A percentile compares a stretch with the other conserved stretches of the same genome.
These are phyloP conservation scores for Pyrenophora tritici-repentis DNA, from an alignment of 2,329 filamentous ascomycete species.

Conservation along the genomic window DNA sequence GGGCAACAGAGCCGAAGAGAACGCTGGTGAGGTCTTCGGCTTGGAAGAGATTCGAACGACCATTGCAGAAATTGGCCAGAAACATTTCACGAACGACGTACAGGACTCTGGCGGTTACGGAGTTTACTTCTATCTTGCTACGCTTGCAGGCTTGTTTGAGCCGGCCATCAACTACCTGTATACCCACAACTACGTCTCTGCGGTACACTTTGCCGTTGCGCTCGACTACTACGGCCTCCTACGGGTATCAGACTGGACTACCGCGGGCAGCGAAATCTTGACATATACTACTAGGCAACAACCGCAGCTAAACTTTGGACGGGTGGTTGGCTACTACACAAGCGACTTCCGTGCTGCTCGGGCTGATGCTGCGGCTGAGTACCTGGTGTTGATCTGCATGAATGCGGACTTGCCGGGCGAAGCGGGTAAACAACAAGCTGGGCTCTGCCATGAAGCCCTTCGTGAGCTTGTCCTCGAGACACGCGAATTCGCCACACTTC, in stretches of 20 bases:
- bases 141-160: slow-evolving; percentile 91
- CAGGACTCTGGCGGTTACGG: slow-evolving; percentile 80
- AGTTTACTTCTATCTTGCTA: slow-evolving; percentile 91
- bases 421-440: slow-evolving; percentile 74
- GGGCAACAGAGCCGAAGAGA: slow-evolving; percentile 64
- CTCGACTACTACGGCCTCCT: slow-evolving; percentile 71
- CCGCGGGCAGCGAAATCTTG: slow-evolving; percentile 66
- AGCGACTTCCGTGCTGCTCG: slow-evolving; percentile 91
- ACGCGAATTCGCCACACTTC: slow-evolving; percentile 88
- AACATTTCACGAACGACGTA: slow-evolving; percentile 83
- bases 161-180: slow-evolving; percentile 91
- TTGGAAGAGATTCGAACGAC: slow-evolving; percentile 74
- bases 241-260: slow-evolving; percentile 80
- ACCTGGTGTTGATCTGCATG: slow-evolving; percentile 87
- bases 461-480: slow-evolving; percentile 96
- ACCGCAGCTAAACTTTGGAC: slow-evolving; percentile 90
- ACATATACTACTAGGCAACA: slow-evolving; percentile 70
- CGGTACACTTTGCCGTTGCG: slow-evolving; percentile 91
- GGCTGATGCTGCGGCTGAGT: slow-evolving; percentile 88
- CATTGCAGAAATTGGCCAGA: slow-evolving; percentile 84
- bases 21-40: slow-evolving; percentile 66
- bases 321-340: slow-evolving; percentile 93
- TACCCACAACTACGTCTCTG: slow-evolving; percentile 86
- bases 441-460: slow-evolving; percentile 87
- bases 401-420: slow-evolving; percentile 81